These are phyloP conservation scores for Erysimum cheiri DNA, from an alignment of 441 rosid species.

Conservation along the genomic window DNA sequence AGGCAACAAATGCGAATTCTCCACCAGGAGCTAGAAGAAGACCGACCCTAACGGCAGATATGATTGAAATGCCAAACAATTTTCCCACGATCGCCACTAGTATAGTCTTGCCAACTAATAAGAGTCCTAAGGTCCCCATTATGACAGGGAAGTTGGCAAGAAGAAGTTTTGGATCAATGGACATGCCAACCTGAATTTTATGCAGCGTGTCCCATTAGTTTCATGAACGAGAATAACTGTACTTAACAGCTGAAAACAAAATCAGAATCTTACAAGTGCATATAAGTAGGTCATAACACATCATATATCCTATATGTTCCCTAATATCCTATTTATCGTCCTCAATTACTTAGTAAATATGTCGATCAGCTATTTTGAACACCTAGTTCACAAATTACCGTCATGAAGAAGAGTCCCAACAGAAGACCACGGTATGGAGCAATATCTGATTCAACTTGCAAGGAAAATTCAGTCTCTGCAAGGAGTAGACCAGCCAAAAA, in stretches of 20 bases:
- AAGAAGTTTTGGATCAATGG: constrained; percentile 98
- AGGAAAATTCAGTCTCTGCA: constrained; percentile 99
- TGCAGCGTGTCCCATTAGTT: constrained; percentile 33
- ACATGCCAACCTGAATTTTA: constrained; percentile 93
- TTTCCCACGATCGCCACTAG: constrained; percentile 80
- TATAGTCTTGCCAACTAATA: constrained; percentile 88
- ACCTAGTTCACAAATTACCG: constrained; percentile 57
- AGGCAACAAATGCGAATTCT: constrained; percentile 99
- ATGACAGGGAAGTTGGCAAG: constrained; percentile 88
- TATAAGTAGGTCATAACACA: background rate
- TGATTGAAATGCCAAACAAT: constrained; percentile 84
- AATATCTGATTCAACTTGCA: constrained; percentile 99
- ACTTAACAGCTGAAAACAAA: constrained; percentile 26
- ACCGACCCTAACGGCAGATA: constrained; percentile 90
- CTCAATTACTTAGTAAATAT: background rate
- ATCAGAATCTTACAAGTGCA: constrained; percentile 10
- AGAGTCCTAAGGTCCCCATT: constrained; percentile 78
- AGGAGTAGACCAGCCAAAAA: constrained; percentile 98
- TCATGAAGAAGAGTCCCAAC: constrained; percentile 99
- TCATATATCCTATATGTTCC: background rate
- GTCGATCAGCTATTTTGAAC: background rate
- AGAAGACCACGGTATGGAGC: constrained; percentile 99
- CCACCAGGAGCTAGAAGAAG: constrained; percentile 99
- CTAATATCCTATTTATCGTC: background rate
- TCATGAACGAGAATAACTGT: constrained; percentile 20